A percentile compares a stretch with the other conserved stretches of the same genome.
Evolutionary conservation across 257 asterid species (phyloP).

Genomic region (Capsicum rhomboideum): DNA sequence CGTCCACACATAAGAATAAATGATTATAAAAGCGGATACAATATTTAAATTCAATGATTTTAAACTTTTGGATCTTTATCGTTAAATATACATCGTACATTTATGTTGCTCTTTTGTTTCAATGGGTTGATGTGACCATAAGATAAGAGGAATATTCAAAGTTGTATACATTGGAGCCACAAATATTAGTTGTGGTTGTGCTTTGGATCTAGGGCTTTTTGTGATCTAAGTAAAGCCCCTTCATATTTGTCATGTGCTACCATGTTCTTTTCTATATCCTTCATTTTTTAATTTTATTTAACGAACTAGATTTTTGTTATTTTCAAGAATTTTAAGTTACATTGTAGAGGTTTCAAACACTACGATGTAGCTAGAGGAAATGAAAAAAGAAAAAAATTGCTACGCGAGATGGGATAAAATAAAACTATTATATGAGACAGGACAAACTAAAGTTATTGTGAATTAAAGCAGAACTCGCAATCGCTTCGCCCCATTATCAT

Average conservation of each 20-base stretch:
- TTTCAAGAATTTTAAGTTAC: no score
- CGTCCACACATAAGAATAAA: not conserved
- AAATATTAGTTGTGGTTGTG: not conserved
- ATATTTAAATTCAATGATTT: not conserved
- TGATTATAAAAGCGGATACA: not conserved
- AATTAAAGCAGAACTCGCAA: not conserved
- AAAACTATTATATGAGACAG: no score
- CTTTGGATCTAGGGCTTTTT: not conserved
- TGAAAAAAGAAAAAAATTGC: no score
- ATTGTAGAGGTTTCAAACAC: no score
- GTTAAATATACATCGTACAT: not conserved
- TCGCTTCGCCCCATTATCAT: accelerated
- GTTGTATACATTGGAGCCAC: not conserved
- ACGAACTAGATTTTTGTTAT: not conserved
- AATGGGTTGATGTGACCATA: not conserved
- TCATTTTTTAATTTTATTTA: not conserved
- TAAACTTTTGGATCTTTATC: no score
- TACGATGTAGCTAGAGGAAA: no score
- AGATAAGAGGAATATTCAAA: not conserved
- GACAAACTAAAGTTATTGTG: not conserved
- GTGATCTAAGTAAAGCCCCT: not conserved
- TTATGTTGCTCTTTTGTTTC: not conserved
- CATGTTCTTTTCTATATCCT: not conserved
- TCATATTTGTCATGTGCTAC: not conserved
- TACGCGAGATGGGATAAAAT: no score